Evolutionary conservation across 805 yeast species (phyloP).

Genomic region (Yamadazyma nakazawae): DNA sequence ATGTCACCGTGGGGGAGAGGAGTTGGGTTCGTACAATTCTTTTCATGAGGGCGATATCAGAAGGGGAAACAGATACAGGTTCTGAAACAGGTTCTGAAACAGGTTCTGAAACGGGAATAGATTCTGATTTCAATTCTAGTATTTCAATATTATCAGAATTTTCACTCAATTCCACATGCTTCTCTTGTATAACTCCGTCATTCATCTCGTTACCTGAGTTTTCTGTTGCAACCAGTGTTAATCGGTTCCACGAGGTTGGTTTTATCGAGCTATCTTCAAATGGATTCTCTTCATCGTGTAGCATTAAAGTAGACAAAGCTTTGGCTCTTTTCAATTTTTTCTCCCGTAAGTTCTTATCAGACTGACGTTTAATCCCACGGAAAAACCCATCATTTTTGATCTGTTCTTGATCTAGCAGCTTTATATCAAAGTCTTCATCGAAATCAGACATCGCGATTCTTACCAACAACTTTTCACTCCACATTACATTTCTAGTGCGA

Average conservation of each 20-base stretch:
- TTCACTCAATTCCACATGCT: not conserved
- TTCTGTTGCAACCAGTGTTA: not conserved
- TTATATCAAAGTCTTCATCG: constrained; percentile 3
- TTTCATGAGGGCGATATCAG: constrained; percentile 10
- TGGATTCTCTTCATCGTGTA: not conserved
- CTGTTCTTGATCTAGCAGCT: not conserved
- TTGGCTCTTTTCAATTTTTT: not conserved
- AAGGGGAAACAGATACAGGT: not conserved
- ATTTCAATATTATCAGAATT: too few relatives aligned
- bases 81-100: too few relatives aligned
- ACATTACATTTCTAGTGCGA: not conserved
- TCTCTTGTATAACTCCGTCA: not conserved
- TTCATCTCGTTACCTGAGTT: not conserved
- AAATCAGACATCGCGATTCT: constrained; percentile 1
- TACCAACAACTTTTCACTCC: not conserved
- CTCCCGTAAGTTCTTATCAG: not conserved
- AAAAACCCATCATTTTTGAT: not conserved
- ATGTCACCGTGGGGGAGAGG: constrained; percentile 18
- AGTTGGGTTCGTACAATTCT: constrained; percentile 21
- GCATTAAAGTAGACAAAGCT: not conserved
- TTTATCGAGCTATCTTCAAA: not conserved
- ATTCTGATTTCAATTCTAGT: too few relatives aligned
- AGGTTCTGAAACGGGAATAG: too few relatives aligned
- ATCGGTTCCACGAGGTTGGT: not conserved
- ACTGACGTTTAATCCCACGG: not conserved